These are phyloP conservation scores for Lophiostoma macrostomum DNA, from an alignment of 495 filamentous ascomycete genomes.

Conservation along the genomic window DNA sequence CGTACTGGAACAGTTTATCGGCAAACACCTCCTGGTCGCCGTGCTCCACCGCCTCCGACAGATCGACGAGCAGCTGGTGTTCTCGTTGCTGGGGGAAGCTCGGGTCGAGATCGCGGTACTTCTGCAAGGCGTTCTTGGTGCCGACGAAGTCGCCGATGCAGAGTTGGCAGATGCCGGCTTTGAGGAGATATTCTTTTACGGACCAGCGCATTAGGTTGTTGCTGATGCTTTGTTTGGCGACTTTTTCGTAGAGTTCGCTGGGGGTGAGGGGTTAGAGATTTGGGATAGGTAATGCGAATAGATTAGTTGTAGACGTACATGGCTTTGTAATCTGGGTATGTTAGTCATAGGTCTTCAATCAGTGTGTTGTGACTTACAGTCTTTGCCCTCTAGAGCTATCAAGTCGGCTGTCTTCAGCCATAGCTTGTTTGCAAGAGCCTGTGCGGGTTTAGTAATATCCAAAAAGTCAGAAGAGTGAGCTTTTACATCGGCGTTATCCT, in stretches of 20 bases:
- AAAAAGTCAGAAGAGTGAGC: not conserved
- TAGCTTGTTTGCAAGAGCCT: constrained; percentile 75
- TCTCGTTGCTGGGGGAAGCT: constrained; percentile 72
- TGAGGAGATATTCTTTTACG: constrained; percentile 89
- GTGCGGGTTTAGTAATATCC: constrained; percentile 41
- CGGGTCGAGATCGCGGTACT: constrained; percentile 77
- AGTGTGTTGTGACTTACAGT: constrained; percentile 46
- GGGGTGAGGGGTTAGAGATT: constrained; percentile 41
- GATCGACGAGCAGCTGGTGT: constrained; percentile 71
- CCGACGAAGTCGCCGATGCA: constrained; percentile 64
- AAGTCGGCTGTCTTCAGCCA: constrained; percentile 87
- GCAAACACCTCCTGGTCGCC: constrained; percentile 76
- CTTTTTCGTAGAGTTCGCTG: constrained; percentile 69
- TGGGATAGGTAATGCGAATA: not conserved
- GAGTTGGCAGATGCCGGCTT: constrained; percentile 65
- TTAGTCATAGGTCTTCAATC: constrained; percentile 37
- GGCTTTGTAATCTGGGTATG: constrained; percentile 25
- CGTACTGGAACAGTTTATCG: constrained; percentile 79
- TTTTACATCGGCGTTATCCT: constrained; percentile 32
- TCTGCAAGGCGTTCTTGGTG: constrained; percentile 70
- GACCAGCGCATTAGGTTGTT: constrained; percentile 86
- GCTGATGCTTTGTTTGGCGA: constrained; percentile 65
- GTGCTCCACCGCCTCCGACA: constrained; percentile 64
- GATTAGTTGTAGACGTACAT: constrained; percentile 11
- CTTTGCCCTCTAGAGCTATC: constrained; percentile 64